Percentiles rank a stretch among this genome's conserved stretches.
Conservation (phyloP, 2,329 filamentous ascomycete genomes). For the Colletotrichum sp. region DNA sequence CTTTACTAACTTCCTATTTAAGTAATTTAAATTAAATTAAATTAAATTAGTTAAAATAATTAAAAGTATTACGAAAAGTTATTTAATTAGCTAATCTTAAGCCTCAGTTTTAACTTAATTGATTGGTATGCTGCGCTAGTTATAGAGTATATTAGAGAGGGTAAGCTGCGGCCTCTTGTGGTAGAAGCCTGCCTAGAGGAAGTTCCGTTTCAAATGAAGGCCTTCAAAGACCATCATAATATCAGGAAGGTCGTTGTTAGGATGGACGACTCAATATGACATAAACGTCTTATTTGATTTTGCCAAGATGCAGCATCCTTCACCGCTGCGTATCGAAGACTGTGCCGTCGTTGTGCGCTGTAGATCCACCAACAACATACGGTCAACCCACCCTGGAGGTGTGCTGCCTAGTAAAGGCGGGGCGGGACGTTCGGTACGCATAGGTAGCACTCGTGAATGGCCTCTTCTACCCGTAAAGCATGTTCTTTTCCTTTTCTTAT, state of each 20-base stretch:
- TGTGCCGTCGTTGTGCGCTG: rapidly evolving
- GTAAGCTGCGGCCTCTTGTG: neutral
- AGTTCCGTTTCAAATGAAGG: neutral
- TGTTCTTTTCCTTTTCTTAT: neutral
- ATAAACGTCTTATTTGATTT: neutral
- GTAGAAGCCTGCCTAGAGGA: neutral
- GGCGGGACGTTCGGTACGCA: neutral
- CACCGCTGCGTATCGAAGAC: neutral
- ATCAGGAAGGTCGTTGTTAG: neutral
- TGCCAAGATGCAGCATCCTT: neutral
- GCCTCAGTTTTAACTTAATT: too few species aligned
- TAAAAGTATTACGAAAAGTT: too few species aligned
- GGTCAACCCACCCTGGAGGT: neutral
- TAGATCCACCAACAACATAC: neutral
- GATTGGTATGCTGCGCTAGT: too few species aligned
- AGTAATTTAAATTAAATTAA: too few species aligned
- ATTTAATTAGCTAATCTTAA: too few species aligned
- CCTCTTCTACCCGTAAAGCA: neutral
- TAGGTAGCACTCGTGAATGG: neutral
- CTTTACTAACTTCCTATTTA: too few species aligned
- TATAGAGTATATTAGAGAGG: neutral
- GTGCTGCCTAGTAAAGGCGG: neutral
- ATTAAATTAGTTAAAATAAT: too few species aligned
- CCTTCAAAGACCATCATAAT: neutral
- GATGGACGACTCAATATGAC: neutral